These are phyloP conservation scores for Rhizopogon salebrosus DNA, from an alignment of 768 basidiomycete genomes.

Conservation along the genomic window DNA sequence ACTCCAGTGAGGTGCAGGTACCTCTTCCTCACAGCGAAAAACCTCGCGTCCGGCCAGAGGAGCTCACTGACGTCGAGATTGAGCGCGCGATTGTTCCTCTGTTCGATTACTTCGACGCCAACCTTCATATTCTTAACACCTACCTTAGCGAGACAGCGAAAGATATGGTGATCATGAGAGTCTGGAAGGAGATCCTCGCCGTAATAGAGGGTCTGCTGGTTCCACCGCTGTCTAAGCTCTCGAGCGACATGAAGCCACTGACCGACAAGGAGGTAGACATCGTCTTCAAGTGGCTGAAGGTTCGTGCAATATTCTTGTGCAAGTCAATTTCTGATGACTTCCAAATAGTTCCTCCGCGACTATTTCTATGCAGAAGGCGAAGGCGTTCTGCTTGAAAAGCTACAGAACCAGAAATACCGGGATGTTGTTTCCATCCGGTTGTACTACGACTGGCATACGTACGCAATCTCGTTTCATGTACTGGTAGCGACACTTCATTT, in stretches of 20 bases:
- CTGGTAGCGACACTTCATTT: slow-evolving; percentile 5
- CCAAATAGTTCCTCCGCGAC: slow-evolving; percentile 76
- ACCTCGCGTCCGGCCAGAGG: slow-evolving; percentile 71
- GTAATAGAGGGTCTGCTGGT: slow-evolving; percentile 86
- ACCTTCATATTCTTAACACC: slow-evolving; percentile 86
- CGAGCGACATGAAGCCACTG: slow-evolving; percentile 88
- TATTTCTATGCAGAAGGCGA: slow-evolving; percentile 96
- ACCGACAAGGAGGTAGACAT: slow-evolving; percentile 96
- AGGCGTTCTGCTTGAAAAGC: slow-evolving; percentile 75
- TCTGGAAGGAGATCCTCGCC: slow-evolving; percentile 94
- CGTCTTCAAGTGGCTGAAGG: slow-evolving; percentile 98
- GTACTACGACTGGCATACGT: slow-evolving; percentile 97
- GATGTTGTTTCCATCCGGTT: slow-evolving; percentile 86
- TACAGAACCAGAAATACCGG: slow-evolving; percentile 94
- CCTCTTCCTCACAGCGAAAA: slow-evolving; percentile 73
- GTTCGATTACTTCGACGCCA: slow-evolving; percentile 95
- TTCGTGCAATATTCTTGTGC: slow-evolving; percentile 23
- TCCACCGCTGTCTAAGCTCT: slow-evolving; percentile 79
- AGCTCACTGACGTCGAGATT: slow-evolving; percentile 88
- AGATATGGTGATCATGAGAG: slow-evolving; percentile 85
- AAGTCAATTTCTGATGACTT: background rate
- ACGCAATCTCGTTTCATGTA: slow-evolving; percentile 23
- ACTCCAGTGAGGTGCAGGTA: slow-evolving; percentile 65
- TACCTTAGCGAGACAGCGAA: slow-evolving; percentile 80
- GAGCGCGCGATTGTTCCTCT: slow-evolving; percentile 87